A percentile compares a stretch with the other conserved stretches of the same genome.
These are phyloP conservation scores for Ceratocystis ficicola DNA, from an alignment of 2,329 filamentous ascomycete genomes.

Conservation along the genomic window DNA sequence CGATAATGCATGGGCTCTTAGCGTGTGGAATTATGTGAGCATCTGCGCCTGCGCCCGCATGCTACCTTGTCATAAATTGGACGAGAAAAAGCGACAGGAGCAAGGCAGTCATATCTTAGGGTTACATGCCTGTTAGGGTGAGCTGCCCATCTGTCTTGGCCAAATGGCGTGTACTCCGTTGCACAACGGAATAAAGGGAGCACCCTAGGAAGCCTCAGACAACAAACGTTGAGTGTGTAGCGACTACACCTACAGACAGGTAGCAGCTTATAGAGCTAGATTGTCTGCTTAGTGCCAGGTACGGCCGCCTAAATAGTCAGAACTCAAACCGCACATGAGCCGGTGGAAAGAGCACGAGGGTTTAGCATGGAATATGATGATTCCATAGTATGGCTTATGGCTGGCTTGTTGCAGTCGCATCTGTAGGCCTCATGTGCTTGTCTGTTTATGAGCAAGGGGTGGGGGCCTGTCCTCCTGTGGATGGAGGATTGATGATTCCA, in stretches of 20 bases:
- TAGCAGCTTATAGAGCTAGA: no score
- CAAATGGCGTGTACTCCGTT: neutral
- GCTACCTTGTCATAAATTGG: neutral
- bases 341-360: neutral
- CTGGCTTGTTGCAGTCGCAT: no score
- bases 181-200: no score
- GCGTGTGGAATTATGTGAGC: neutral
- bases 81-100: neutral
- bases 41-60: neutral
- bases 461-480: no score
- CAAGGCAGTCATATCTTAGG: neutral
- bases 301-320: neutral
- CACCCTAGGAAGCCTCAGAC: no score
- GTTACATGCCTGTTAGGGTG: neutral
- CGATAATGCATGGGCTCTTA: neutral
- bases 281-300: neutral
- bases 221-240: no score
- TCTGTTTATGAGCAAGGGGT: no score
- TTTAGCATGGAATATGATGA: neutral
- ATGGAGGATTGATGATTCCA: no score
- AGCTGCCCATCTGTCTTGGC: neutral
- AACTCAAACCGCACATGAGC: neutral
- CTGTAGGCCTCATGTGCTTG: no score
- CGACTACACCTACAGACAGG: no score
- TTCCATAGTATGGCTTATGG: no score